Evolutionary conservation across 2,329 filamentous ascomycete species (phyloP), one percentile per base, ranked within the genome.

Genomic region (Monosporascus sp.): DNA sequence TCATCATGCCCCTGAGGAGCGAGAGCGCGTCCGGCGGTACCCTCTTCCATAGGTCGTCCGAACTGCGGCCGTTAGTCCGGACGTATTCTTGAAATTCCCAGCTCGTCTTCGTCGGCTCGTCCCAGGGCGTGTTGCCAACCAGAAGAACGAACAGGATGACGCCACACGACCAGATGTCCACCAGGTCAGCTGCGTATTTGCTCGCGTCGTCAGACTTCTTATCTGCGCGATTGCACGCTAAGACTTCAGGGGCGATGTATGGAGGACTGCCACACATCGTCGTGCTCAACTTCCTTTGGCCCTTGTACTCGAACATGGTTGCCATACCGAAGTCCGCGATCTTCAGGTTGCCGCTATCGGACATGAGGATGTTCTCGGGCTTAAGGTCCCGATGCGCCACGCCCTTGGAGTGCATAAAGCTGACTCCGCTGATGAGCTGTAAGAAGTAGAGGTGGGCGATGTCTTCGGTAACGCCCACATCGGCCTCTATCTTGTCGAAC

Each of bases 401-500:
- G 20, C 94, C 94, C 71, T 94, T 97, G 36, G 89, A 90, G 73
- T 99, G 94, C 82, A 97, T 95, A 74, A 92, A 99, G 66, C 87
- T 87, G 57, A 97, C 89, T 8, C 93, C 94, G 67, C 86, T 86
- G 63, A 97, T 82, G 57, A 99, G 82, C 73, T 99, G 94, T 3
- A 87, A 82, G 70, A 99, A 99, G 76, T 97, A 99, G 57, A 97
- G 84, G 69, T 99, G 95, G 36, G 94, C 93, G 67, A 99, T 91
- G 68, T 97, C 90, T 70, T 96, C 86, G 7, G 87, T 84, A n/a
- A 97, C 91, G 48, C 94, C 94, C 45, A 93, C 90, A 70, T 99
- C 94, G 19, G 94, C 92, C 74, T 99, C 95, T 63, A 99, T 97
- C 77, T 99, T 99, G 83, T 99, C 94, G 71, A 99, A 99, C 7